Evolutionary conservation across 2,329 filamentous ascomycete species (phyloP).

Genomic region (Epichloe aotearoae): DNA sequence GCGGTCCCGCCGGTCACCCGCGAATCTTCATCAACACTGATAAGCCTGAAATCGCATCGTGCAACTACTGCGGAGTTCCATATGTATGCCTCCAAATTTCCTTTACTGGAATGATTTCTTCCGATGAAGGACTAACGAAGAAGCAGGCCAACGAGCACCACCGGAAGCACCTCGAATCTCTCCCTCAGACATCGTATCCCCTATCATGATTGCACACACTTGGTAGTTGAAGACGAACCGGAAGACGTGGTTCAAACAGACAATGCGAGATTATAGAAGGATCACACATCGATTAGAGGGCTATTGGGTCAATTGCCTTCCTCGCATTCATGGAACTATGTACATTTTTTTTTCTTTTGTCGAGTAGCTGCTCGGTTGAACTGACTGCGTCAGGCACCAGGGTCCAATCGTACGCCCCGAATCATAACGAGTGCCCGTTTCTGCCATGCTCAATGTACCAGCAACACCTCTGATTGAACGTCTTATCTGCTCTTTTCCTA

Average conservation of each 20-base stretch:
- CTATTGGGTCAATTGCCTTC: not conserved
- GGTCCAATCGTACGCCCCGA: not conserved
- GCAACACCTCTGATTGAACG: not conserved
- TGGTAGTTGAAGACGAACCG: not conserved
- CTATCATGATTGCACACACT: constrained; percentile 34
- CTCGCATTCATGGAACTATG: not conserved
- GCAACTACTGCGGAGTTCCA: constrained; percentile 86
- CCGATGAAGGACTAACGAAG: not conserved
- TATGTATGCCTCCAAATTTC: constrained; percentile 51
- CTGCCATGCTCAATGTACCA: not conserved
- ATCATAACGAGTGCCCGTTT: not conserved
- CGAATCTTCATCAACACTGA: constrained; percentile 96
- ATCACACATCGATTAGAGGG: not conserved
- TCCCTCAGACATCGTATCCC: constrained; percentile 75
- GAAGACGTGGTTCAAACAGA: not conserved
- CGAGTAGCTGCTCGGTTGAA: not conserved
- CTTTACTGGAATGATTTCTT: not conserved
- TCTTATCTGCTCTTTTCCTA: not conserved
- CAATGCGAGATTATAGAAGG: not conserved
- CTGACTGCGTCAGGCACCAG: not conserved
- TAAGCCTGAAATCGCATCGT: constrained; percentile 84
- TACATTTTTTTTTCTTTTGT: not conserved
- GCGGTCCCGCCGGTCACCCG: constrained; percentile 80
- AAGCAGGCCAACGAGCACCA: constrained; percentile 78
- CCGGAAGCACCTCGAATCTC: constrained; percentile 68